Conservation (phyloP, 2,329 filamentous ascomycete species). For the Pestalotiopsis fici region DNA sequence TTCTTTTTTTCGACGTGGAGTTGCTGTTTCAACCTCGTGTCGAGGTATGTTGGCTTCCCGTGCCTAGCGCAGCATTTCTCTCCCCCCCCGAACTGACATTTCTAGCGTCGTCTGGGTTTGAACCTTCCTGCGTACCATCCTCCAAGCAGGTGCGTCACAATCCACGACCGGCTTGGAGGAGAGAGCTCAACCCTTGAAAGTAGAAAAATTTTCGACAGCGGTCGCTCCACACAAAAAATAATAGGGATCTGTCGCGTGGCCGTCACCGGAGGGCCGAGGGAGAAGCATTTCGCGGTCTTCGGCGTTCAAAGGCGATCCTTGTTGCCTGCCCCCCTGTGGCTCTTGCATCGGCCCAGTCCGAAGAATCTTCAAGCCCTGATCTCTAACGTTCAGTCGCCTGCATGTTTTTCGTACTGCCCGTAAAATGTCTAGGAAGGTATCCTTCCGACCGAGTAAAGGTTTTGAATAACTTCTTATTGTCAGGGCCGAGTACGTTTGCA, state of each 20-base stretch:
- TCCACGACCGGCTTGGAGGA: no score
- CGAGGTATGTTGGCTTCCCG: not conserved
- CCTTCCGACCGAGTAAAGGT: conserved; percentile 71
- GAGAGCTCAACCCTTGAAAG: no score
- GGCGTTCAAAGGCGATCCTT: no score
- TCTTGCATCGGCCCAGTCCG: conserved; percentile 19
- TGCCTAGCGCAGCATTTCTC: not conserved
- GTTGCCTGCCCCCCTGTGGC: no score
- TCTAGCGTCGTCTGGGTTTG: not conserved
- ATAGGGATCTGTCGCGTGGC: no score
- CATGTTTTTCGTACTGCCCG: conserved; percentile 77
- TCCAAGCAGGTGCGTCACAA: no score
- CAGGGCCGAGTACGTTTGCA: conserved; percentile 63
- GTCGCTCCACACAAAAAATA: no score
- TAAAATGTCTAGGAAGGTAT: conserved; percentile 38
- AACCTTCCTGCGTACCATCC: not conserved
- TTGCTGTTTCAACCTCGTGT: not conserved
- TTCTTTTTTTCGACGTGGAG: not conserved
- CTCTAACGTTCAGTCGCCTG: conserved; percentile 22
- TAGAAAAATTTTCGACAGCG: no score
- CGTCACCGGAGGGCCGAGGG: no score
- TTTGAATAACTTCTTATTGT: conserved; percentile 61
- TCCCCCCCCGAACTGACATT: not conserved
- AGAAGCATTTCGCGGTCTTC: no score
- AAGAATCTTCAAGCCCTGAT: conserved; percentile 20